Evolutionary conservation across 2,329 filamentous ascomycete species (phyloP).

Genomic region (Cladophialophora bantiana): DNA sequence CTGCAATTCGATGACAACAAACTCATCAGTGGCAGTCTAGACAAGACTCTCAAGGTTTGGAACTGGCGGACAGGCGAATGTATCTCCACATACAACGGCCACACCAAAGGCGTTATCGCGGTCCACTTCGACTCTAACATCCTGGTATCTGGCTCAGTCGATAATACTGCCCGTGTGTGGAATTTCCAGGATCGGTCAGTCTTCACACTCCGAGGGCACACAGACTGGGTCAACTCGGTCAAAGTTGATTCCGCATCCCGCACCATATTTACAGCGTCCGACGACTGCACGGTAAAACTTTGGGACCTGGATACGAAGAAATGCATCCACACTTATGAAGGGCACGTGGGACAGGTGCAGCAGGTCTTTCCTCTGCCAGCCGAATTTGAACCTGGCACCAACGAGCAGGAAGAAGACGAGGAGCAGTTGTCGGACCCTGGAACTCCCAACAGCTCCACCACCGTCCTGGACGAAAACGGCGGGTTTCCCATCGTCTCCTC

Average conservation of each 20-base stretch:
- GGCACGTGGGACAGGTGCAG: constrained; percentile 94
- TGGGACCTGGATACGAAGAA: constrained; percentile 89
- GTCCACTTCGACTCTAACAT: constrained; percentile 86
- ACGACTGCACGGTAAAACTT: constrained; percentile 88
- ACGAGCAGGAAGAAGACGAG: constrained; percentile 62
- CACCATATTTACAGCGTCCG: constrained; percentile 89
- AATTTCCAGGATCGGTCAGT: constrained; percentile 85
- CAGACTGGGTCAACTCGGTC: constrained; percentile 97
- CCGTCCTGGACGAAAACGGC: constrained; percentile 26
- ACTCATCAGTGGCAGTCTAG: constrained; percentile 87
- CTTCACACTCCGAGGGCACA: constrained; percentile 81
- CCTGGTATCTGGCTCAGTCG: constrained; percentile 86
- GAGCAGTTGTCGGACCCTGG: constrained; percentile 34
- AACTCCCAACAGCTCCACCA: constrained; percentile 35
- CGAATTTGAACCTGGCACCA: constrained; percentile 87
- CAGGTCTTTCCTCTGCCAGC: constrained; percentile 83
- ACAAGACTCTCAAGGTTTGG: constrained; percentile 90
- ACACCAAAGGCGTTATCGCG: constrained; percentile 81
- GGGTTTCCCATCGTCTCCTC: constrained; percentile 21
- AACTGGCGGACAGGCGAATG: constrained; percentile 93
- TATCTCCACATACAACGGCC: constrained; percentile 79
- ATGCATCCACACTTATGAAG: constrained; percentile 79
- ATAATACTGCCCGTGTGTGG: constrained; percentile 90
- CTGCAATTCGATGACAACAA: constrained; percentile 93
- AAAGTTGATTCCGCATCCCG: constrained; percentile 81